Evolutionary conservation across 192 early-diverging fungal species (phyloP).

Genomic region (Gamsiella multidivaricata): DNA sequence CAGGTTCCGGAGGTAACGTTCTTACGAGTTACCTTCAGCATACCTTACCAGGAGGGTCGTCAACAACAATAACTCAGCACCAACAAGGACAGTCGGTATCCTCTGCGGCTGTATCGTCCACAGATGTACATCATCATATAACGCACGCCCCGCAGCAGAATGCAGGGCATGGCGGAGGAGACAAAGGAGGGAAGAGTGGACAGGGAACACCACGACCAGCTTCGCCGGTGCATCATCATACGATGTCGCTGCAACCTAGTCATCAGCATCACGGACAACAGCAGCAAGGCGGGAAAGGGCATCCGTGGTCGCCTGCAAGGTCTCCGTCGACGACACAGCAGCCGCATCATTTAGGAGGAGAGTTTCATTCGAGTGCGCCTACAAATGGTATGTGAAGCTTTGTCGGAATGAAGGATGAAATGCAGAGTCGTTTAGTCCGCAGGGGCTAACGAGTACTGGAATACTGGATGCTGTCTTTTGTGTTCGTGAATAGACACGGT

Average conservation of each 20-base stretch:
- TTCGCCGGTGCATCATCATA: constrained; percentile 23
- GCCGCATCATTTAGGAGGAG: background rate
- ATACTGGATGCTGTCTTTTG: background rate
- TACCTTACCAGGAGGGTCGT: constrained; percentile 13
- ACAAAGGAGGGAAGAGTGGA: constrained; percentile 17
- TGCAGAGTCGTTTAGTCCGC: background rate
- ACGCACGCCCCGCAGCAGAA: background rate
- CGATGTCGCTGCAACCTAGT: background rate
- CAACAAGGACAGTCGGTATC: background rate
- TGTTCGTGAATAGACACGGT: constrained; percentile 28
- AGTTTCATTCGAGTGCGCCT: background rate
- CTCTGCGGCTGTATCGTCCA: background rate
- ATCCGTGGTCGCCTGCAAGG: constrained; percentile 20
- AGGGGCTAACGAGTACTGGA: too few species aligned
- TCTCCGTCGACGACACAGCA: constrained; percentile 1
- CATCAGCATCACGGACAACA: constrained; percentile 4
- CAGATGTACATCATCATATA: background rate
- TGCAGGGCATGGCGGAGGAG: background rate
- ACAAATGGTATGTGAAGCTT: constrained; percentile 13
- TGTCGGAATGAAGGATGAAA: background rate
- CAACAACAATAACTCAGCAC: constrained; percentile 1
- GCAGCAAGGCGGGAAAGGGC: background rate
- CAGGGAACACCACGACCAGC: constrained; percentile 22
- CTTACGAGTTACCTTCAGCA: constrained; percentile 26
- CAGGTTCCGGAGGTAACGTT: constrained; percentile 3